Evolutionary conservation across 225 moss, liverwort and hornwort species (phyloP).

Genomic region (Takakia lepidozioides): DNA sequence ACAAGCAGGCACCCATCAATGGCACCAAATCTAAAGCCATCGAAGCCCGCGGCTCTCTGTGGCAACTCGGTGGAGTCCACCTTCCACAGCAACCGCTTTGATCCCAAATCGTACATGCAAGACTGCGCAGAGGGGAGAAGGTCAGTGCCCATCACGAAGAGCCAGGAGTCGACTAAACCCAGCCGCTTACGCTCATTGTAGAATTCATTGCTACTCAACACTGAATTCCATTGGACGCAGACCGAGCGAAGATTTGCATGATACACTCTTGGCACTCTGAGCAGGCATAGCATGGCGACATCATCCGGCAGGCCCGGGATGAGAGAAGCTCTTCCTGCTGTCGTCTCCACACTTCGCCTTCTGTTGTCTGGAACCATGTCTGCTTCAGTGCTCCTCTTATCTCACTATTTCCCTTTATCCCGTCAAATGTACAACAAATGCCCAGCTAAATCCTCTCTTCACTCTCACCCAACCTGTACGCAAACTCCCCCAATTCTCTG

Average conservation of each 20-base stretch:
- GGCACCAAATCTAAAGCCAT: neutral
- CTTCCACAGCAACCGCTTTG: slow-evolving; percentile 1
- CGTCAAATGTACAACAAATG: no score
- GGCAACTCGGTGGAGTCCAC: neutral
- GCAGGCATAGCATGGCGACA: slow-evolving; percentile 1
- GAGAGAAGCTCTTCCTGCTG: neutral
- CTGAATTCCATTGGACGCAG: neutral
- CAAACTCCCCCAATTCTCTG: no score
- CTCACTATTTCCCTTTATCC: no score
- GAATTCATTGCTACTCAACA: neutral
- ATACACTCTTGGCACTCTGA: slow-evolving; percentile 2
- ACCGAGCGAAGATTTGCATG: neutral
- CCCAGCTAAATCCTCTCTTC: no score
- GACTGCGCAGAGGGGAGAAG: neutral
- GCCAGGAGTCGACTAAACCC: slow-evolving; percentile 2
- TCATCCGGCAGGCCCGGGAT: slow-evolving; percentile 4
- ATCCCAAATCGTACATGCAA: slow-evolving; percentile 1
- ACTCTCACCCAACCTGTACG: no score
- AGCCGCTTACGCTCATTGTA: neutral
- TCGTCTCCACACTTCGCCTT: no score
- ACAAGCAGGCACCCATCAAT: neutral
- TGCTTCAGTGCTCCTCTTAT: no score
- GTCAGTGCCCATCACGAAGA: slow-evolving; percentile 5
- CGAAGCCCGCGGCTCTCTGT: neutral
- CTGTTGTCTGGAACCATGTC: no score